These are phyloP conservation scores for Apiotrichum brassicae DNA, from an alignment of 1,284 basidiomycete species.

Conservation along the genomic window DNA sequence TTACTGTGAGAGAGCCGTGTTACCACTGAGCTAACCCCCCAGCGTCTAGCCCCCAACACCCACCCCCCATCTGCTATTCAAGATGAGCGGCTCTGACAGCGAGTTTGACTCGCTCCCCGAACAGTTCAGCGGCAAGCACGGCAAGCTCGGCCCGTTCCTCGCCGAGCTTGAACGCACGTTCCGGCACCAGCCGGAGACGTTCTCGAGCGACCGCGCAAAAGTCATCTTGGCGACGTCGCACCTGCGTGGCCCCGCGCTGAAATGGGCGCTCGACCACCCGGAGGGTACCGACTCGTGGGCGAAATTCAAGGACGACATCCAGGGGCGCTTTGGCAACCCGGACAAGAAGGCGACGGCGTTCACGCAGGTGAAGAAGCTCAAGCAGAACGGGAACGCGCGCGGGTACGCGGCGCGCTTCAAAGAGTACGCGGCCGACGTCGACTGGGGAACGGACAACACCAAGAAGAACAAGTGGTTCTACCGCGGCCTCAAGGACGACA, in stretches of 20 bases:
- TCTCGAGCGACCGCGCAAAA: constrained; percentile 1
- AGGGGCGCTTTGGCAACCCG: constrained; percentile 13
- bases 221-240: constrained; percentile 13
- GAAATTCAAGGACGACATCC: constrained; percentile 10
- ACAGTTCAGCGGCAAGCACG: constrained; percentile 8
- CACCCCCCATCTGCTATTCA: not conserved
- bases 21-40: too few relatives aligned
- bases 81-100: constrained; percentile 6
- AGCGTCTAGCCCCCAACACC: too few relatives aligned
- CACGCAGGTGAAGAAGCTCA: constrained; percentile 18
- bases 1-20: too few relatives aligned
- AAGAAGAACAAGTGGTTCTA: constrained; percentile 20
- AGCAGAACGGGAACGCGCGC: constrained; percentile 13
- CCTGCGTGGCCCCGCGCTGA: constrained; percentile 14
- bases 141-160: constrained; percentile 13
- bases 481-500: constrained; percentile 15
- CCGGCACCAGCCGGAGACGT: constrained; percentile 7
- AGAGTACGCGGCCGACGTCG: constrained; percentile 7
- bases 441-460: constrained; percentile 4
- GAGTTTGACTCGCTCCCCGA: constrained; percentile 15
- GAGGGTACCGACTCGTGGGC: constrained; percentile 5
- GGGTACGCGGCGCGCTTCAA: constrained; percentile 10
- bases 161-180: constrained; percentile 9
- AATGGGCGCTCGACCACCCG: constrained; percentile 16
- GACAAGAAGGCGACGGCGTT: constrained; percentile 15